Conservation (phyloP, 2,329 filamentous ascomycete genomes). For the Colletotrichum limetticola region DNA sequence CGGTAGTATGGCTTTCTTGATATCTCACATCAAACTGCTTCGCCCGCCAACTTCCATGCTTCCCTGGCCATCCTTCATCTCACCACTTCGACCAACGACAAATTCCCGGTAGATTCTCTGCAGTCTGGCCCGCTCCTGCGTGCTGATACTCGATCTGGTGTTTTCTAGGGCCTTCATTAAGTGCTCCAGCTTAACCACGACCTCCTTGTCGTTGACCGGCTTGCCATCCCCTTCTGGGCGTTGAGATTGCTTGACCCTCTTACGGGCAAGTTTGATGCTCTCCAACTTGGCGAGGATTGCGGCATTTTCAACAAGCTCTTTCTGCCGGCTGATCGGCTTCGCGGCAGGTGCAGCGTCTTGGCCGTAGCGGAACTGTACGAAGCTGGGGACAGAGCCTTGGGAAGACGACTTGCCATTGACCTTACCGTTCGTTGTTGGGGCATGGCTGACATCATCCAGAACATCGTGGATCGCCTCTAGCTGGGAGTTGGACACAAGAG, state of each 20-base stretch:
- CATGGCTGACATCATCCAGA: constrained; percentile 66
- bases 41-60: constrained; percentile 92
- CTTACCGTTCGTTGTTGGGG: constrained; percentile 47
- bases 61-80: constrained; percentile 94
- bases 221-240: constrained; percentile 42
- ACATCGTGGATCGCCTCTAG: constrained; percentile 97
- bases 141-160: constrained; percentile 85
- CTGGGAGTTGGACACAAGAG: constrained; percentile 94
- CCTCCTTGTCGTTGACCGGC: constrained; percentile 66
- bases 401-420: constrained; percentile 39
- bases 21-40: constrained; percentile 85
- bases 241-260: constrained; percentile 50
- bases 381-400: constrained; percentile 59
- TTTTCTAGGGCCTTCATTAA: constrained; percentile 79
- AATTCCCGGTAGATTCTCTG: constrained; percentile 91
- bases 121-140: constrained; percentile 78
- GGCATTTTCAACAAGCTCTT: constrained; percentile 77
- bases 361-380: constrained; percentile 88
- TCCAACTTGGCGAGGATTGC: constrained; percentile 85
- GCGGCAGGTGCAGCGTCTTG: constrained; percentile 59
- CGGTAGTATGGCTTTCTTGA: background rate
- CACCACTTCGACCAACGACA: constrained; percentile 89
- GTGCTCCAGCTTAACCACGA: constrained; percentile 87
- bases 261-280: constrained; percentile 78
- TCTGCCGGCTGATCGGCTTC: constrained; percentile 58